These are phyloP conservation scores for Hebeloma cylindrosporum DNA, from an alignment of 768 basidiomycete genomes.

Conservation along the genomic window DNA sequence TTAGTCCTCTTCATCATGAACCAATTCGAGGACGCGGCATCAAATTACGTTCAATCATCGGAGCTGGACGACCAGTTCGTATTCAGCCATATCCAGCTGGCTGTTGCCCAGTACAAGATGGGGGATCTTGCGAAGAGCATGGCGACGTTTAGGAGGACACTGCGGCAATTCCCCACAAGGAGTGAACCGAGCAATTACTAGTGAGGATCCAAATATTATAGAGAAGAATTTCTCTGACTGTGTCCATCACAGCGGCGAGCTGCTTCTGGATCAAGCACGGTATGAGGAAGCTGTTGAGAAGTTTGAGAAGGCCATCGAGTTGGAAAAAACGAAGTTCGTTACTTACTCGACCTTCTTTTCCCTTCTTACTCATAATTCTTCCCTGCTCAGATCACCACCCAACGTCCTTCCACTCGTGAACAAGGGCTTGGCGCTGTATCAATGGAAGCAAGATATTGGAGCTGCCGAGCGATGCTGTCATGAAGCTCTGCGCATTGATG, in stretches of 20 bases:
- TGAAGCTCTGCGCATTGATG: slow-evolving; percentile 85
- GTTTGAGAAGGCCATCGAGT: slow-evolving; percentile 88
- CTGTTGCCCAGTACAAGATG: slow-evolving; percentile 95
- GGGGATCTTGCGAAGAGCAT: slow-evolving; percentile 77
- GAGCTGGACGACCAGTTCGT: slow-evolving; percentile 85
- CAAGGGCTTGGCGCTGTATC: slow-evolving; percentile 95
- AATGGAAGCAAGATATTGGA: slow-evolving; percentile 89
- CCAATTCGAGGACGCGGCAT: slow-evolving; percentile 81
- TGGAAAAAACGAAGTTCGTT: slow-evolving; percentile 74
- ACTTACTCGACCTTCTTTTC: background rate
- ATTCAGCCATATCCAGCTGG: slow-evolving; percentile 96
- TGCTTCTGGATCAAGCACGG: slow-evolving; percentile 87
- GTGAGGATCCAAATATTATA: slow-evolving; percentile 47
- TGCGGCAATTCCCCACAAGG: slow-evolving; percentile 80
- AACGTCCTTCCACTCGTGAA: slow-evolving; percentile 96
- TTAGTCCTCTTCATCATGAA: slow-evolving; percentile 93
- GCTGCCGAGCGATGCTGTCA: slow-evolving; percentile 83
- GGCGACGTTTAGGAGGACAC: slow-evolving; percentile 85
- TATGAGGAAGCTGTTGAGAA: slow-evolving; percentile 88
- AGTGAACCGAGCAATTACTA: slow-evolving; percentile 96
- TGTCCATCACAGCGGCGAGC: slow-evolving; percentile 68
- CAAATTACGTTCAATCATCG: slow-evolving; percentile 90
- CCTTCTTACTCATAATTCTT: slow-evolving; percentile 5
- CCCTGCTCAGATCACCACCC: slow-evolving; percentile 37
- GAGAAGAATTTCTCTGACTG: background rate